Evolutionary conservation across 2,329 filamentous ascomycete genomes (phyloP).

Genomic region (Alternaria ethzedia): DNA sequence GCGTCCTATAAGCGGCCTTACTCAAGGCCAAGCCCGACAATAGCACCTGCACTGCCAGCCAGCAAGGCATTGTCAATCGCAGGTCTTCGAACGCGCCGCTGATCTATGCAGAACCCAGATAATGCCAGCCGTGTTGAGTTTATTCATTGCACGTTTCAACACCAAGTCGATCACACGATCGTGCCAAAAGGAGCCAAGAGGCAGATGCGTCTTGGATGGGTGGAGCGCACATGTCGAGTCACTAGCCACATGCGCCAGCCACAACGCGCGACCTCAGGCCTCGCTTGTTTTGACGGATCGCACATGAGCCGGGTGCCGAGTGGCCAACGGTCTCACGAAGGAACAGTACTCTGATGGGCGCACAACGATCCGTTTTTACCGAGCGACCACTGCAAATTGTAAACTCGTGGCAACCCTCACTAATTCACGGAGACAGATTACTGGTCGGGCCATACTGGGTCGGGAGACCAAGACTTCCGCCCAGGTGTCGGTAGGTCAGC

Average conservation of each 20-base stretch:
- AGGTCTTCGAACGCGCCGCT: neutral
- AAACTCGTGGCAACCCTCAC: neutral
- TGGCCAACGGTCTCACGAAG: neutral
- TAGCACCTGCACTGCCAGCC: neutral
- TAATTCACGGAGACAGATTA: constrained; percentile 9
- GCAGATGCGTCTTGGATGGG: neutral
- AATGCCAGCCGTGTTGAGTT: neutral
- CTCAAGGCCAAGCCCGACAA: neutral
- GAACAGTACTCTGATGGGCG: neutral
- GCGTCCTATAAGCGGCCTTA: constrained; percentile 8
- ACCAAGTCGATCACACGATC: neutral
- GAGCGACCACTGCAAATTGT: neutral
- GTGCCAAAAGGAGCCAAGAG: constrained; percentile 1
- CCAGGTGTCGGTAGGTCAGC: constrained; percentile 1
- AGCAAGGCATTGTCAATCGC: neutral
- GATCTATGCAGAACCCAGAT: neutral
- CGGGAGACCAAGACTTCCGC: neutral
- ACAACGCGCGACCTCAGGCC: neutral
- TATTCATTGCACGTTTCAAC: neutral
- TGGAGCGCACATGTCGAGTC: neutral
- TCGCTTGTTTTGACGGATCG: neutral
- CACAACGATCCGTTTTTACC: neutral
- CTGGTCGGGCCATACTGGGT: constrained; percentile 4
- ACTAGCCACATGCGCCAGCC: neutral
- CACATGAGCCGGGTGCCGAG: constrained; percentile 1